Evolutionary conservation across 352 stramenopile species (phyloP), one percentile per base, ranked within the genome.

Genomic region (Globisporangium acanthophoron): DNA sequence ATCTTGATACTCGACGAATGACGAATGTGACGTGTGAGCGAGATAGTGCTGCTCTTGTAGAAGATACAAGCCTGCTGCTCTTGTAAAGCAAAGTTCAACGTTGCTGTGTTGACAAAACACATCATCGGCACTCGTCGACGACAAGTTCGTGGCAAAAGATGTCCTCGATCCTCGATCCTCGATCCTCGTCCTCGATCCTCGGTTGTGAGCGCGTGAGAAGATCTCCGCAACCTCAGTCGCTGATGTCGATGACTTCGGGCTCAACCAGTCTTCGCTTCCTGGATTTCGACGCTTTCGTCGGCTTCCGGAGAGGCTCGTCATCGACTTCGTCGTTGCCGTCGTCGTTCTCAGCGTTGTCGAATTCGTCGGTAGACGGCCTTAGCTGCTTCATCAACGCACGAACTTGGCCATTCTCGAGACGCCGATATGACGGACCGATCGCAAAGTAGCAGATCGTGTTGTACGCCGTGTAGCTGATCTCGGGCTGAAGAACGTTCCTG

Each of bases 391-490:
- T 66, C 48, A 62, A 41, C 7, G 69, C 56, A 15, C 58, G 29
- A 6, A 76, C 33, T 3, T 61, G 29, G 29, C 31, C 39, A 3
- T 47, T 55, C 37, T 54, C 40, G 50, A 77, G 52, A 3, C 69
- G 71, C 9, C 69, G 69, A 53, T 76, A 70, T 44, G 62, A 66
- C 4, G 72, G 55, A 7, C 78, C 78, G 24, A 68, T 61, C 24
- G 84, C 76, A 11, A 91, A 45, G 58, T 90, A 91, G 56, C 78
- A 87, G 33, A 84, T 88, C 20, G 80, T 91, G 49, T 75, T 85
- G 64, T 89, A 91, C 12, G 80, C 73, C 2, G 80, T 89, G 59
- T 88, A 89, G 55, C 76, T 85, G 70, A 91, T 88, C 16, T 91
- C 80, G 8, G 75, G 76, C 41, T 87, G 73, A 31, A 90, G 45